Evolutionary conservation across 2,329 filamentous ascomycete species (phyloP).

Genomic region (Neonectria magnoliae): DNA sequence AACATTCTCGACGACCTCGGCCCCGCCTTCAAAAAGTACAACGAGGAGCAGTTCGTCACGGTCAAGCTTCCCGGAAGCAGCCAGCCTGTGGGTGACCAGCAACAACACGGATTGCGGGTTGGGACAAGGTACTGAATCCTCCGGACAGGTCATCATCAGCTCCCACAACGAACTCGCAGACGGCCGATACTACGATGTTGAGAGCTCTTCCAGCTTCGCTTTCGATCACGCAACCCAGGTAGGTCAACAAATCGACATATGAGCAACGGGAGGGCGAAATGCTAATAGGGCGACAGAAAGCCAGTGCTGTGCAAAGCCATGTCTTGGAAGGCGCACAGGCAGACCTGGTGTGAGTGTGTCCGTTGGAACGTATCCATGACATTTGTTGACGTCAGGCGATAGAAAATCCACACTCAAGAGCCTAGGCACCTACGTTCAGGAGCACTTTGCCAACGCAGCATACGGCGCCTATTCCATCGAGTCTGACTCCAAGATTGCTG

Average conservation of each 20-base stretch:
- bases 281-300: slow-evolving; percentile 67
- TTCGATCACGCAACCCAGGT: slow-evolving; percentile 88
- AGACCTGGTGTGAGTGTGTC: slow-evolving; percentile 76
- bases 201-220: slow-evolving; percentile 86
- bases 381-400: slow-evolving; percentile 32
- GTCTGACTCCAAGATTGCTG: slow-evolving; percentile 78
- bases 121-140: slow-evolving; percentile 21
- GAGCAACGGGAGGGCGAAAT: background rate
- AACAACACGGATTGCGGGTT: background rate
- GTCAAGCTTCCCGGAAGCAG: slow-evolving; percentile 89
- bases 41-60: slow-evolving; percentile 91
- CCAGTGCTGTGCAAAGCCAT: slow-evolving; percentile 83
- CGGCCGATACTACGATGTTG: slow-evolving; percentile 89
- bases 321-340: slow-evolving; percentile 78
- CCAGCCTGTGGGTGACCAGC: slow-evolving; percentile 57
- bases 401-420: slow-evolving; percentile 87
- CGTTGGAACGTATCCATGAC: background rate
- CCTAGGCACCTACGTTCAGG: slow-evolving; percentile 78
- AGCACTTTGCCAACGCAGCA: slow-evolving; percentile 87
- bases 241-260: slow-evolving; percentile 29
- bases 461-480: slow-evolving; percentile 86
- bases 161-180: slow-evolving; percentile 83
- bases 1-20: slow-evolving; percentile 76
- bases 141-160: slow-evolving; percentile 79
- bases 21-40: slow-evolving; percentile 92